phyloP scores from a whole-genome alignment of 2,329 filamentous ascomycete genomes.

The Penicillium sp. region DNA sequence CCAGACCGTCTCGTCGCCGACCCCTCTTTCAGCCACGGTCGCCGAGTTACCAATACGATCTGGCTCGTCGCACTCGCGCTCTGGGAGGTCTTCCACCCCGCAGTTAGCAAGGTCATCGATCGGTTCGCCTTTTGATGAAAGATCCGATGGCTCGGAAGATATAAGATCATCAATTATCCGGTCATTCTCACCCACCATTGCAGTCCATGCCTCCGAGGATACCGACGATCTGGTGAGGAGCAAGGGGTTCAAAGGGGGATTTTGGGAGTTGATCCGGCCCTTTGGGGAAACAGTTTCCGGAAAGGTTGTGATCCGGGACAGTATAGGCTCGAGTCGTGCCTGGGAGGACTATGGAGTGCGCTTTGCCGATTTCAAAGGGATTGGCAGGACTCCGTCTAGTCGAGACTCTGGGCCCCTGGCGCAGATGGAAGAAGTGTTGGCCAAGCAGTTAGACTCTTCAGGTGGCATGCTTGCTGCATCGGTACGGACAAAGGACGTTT shows the following conservation, averaged over 20 bases:
- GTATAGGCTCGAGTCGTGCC: slow-evolving; percentile 73
- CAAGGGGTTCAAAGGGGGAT: slow-evolving; percentile 79
- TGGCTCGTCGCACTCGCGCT: slow-evolving; percentile 62
- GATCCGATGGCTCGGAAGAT: slow-evolving; percentile 54
- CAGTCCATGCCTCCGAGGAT: slow-evolving; percentile 80
- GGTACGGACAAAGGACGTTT: slow-evolving; percentile 30
- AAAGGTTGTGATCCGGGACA: slow-evolving; percentile 87
- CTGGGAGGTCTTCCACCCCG: slow-evolving; percentile 55
- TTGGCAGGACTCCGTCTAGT: slow-evolving; percentile 35
- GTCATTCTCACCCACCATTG: slow-evolving; percentile 85
- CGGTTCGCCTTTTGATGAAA: slow-evolving; percentile 51
- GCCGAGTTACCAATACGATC: slow-evolving; percentile 67
- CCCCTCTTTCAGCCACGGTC: slow-evolving; percentile 56
- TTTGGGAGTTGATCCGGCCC: slow-evolving; percentile 81
- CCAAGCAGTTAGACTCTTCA: slow-evolving; percentile 72
- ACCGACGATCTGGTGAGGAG: slow-evolving; percentile 74
- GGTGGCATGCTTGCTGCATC: slow-evolving; percentile 52
- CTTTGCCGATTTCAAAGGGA: slow-evolving; percentile 66
- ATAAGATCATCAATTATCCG: slow-evolving; percentile 67
- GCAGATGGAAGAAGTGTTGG: slow-evolving; percentile 76
- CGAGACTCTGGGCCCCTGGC: slow-evolving; percentile 41
- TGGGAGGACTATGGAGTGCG: slow-evolving; percentile 90
- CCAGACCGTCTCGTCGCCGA: slow-evolving; percentile 57
- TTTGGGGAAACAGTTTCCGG: slow-evolving; percentile 87
- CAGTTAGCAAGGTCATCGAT: slow-evolving; percentile 48